Evolutionary conservation across 2,329 filamentous ascomycete species (phyloP).

Genomic region (Diaporthe helianthi): DNA sequence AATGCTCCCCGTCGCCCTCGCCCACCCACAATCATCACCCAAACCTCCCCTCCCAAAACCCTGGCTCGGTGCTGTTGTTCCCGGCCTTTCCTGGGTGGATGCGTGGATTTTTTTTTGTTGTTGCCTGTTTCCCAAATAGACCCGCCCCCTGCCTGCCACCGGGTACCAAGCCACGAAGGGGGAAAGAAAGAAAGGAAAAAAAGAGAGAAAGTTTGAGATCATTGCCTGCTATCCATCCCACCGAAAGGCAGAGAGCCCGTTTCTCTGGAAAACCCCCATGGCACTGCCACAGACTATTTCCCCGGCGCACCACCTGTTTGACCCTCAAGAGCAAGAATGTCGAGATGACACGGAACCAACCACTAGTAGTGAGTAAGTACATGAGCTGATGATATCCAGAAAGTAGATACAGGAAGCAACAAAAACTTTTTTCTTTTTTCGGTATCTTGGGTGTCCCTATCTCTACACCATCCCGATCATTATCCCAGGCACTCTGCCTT

Average conservation of each 20-base stretch:
- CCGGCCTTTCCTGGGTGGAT: neutral
- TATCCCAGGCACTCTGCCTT: slow-evolving; percentile 10
- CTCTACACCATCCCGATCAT: slow-evolving; percentile 30
- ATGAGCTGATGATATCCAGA: slow-evolving; percentile 18
- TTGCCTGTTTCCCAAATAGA: neutral
- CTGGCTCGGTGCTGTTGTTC: slow-evolving; percentile 17
- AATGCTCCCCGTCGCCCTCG: no score
- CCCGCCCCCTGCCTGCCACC: neutral
- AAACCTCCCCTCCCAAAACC: neutral
- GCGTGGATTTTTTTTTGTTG: no score
- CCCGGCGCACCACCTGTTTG: neutral
- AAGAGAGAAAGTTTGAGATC: neutral
- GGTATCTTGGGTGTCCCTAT: slow-evolving; percentile 18
- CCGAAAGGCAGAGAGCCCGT: neutral
- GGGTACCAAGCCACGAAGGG: neutral
- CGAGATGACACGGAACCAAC: neutral
- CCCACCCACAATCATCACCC: no score
- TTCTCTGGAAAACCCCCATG: neutral
- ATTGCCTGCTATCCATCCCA: neutral
- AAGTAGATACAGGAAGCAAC: slow-evolving; percentile 6
- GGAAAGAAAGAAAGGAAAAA: no score
- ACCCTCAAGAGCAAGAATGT: neutral
- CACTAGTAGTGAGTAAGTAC: slow-evolving; percentile 9
- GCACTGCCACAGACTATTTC: neutral
- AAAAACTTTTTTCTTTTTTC: slow-evolving; percentile 22